Base-by-base conservation (phyloP, 202 grass and related monocot genomes). In the Tripidium arundinaceum region DNA sequence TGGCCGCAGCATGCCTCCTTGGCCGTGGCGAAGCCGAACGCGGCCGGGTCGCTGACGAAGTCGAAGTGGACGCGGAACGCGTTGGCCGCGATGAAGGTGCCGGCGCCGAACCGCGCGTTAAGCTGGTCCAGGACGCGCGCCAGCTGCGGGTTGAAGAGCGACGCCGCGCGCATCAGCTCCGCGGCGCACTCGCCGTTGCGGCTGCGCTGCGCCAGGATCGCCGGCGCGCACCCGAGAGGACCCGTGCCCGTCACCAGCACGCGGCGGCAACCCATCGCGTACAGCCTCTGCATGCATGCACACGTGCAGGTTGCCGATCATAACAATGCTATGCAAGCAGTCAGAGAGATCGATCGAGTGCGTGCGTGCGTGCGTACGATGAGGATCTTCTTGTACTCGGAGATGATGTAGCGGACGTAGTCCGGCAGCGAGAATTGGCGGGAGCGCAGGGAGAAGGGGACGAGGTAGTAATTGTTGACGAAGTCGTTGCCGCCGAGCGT, bases 401-500 rank as follows among this genome's bases (percentile, higher is more conserved):
- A 75, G 63, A 93, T 72, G 81, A 98, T 8, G 81, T 84, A 93
- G 31, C 78, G 86, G 21, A 94, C 92, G 65, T 89, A 98, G 81
- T 94, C 95, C 0, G 95, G 92, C 13, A 98, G 90, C 28, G 92
- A 1, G 79, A 93, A 98, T 77, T 98, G 33, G 49, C 86, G 86
- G 59, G 95, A 98, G 58, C 95, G 87, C 1, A 85, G 74, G 45
- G 95, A 98, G 76, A 77, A 94, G 65, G 92, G 95, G 34, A 94
- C 52, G 58, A 94, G 86, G 68, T 85, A 97, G 76, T 94, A 97
- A 80, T 97, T 97, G 84, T 97, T 97, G 5, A 97, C 94, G 43
- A 97, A 97, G 52, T 97, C 94, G 68, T 97, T 97, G 43, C 94
- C 94, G 74, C 94, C 94, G 8, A 97, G 79, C 16, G 89, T 94